Conservation (phyloP, 345 rosid species). For the Streptanthus diversifolius region DNA sequence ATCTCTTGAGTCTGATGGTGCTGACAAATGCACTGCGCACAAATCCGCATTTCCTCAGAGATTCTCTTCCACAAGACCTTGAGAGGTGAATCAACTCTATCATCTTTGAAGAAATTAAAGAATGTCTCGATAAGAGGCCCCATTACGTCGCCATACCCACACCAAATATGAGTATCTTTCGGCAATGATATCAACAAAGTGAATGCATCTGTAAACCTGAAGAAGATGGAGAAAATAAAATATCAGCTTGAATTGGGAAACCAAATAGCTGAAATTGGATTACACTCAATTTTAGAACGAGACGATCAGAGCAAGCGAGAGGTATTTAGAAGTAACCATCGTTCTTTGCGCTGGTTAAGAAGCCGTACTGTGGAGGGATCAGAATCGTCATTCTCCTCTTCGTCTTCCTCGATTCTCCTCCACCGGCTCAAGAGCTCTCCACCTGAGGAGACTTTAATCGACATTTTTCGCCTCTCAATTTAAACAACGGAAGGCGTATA, state of each 20-base stretch:
- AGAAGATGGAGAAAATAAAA: neutral
- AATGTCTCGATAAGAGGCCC: conserved; percentile 89
- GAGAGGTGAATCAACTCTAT: conserved; percentile 71
- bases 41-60: conserved; percentile 64
- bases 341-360: conserved; percentile 66
- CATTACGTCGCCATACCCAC: conserved; percentile 75
- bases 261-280: neutral
- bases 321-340: conserved; percentile 47
- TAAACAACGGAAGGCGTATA: neutral
- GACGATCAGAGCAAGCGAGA: neutral
- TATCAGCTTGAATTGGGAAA: neutral
- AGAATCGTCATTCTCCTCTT: conserved; percentile 46
- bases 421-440: conserved; percentile 60
- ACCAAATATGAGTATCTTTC: conserved; percentile 77
- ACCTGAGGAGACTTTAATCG: conserved; percentile 38
- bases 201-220: conserved; percentile 85
- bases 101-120: conserved; percentile 76
- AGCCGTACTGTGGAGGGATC: conserved; percentile 44
- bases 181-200: conserved; percentile 62
- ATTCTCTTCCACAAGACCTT: conserved; percentile 72
- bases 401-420: conserved; percentile 80
- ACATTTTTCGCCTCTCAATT: conserved; percentile 33
- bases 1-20: conserved; percentile 87
- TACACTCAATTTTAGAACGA: neutral
- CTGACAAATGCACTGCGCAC: conserved; percentile 84